Conservation (phyloP, 2,329 filamentous ascomycete genomes). For the Cladosporium sp. region DNA sequence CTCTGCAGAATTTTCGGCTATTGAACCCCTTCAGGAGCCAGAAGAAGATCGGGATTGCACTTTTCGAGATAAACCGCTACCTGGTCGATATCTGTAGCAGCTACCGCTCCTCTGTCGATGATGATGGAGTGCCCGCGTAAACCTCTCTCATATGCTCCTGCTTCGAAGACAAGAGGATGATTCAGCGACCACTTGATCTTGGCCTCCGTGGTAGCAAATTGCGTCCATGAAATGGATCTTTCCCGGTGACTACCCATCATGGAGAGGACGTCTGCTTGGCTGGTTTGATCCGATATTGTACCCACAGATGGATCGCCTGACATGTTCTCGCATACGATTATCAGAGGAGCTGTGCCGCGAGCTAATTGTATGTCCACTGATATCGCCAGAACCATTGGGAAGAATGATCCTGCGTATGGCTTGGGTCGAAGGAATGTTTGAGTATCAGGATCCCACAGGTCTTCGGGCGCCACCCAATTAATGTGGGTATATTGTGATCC, state of each 20-base stretch:
- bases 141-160: neutral
- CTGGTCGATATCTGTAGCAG: no score
- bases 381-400: neutral
- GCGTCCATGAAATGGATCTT: neutral
- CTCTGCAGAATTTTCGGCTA: no score
- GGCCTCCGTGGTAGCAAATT: neutral
- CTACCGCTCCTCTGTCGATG: neutral
- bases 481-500: neutral
- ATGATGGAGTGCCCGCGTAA: neutral
- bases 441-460: neutral
- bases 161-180: neutral
- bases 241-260: neutral
- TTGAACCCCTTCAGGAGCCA: no score
- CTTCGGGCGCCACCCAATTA: neutral
- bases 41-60: no score
- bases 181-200: neutral
- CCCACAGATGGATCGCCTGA: neutral
- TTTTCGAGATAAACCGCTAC: no score
- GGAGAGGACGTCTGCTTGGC: neutral
- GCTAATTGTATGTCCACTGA: neutral
- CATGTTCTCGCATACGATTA: neutral
- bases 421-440: neutral
- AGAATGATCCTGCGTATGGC: neutral
- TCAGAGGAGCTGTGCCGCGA: neutral
- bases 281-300: neutral